Evolutionary conservation across 345 rosid species (phyloP).

Genomic region (Corchorus capsularis): DNA sequence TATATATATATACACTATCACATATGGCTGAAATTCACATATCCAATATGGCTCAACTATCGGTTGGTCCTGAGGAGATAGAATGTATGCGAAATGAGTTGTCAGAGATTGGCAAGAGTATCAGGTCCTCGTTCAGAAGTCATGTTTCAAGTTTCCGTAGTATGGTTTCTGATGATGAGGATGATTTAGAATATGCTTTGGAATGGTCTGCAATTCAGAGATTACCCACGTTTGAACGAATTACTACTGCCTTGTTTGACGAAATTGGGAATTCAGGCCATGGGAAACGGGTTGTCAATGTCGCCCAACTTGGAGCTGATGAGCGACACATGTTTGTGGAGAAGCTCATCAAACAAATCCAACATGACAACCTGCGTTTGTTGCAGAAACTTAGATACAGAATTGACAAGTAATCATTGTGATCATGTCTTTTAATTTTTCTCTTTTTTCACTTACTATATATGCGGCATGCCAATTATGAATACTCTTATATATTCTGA

Average conservation of each 20-base stretch:
- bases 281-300: constrained; percentile 1
- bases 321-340: constrained; percentile 2
- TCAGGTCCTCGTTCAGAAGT: constrained; percentile 41
- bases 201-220: constrained; percentile 4
- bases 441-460: not conserved
- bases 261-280: not conserved
- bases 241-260: constrained; percentile 4
- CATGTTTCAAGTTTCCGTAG: constrained; percentile 27
- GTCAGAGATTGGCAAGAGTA: constrained; percentile 46
- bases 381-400: constrained; percentile 3
- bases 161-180: not conserved
- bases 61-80: constrained; percentile 37
- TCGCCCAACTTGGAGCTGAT: constrained; percentile 13
- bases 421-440: not conserved
- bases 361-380: constrained; percentile 3
- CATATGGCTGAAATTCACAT: not conserved
- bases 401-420: not conserved
- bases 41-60: constrained; percentile 31
- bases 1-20: not conserved
- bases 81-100: constrained; percentile 43
- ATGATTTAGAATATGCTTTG: not conserved
- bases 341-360: constrained; percentile 5
- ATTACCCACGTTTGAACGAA: not conserved
- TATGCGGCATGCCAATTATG: not conserved
- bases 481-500: constrained; percentile 5